Evolutionary conservation across 2,329 filamentous ascomycete species (phyloP).

Genomic region (Furcasterigmium furcatum): DNA sequence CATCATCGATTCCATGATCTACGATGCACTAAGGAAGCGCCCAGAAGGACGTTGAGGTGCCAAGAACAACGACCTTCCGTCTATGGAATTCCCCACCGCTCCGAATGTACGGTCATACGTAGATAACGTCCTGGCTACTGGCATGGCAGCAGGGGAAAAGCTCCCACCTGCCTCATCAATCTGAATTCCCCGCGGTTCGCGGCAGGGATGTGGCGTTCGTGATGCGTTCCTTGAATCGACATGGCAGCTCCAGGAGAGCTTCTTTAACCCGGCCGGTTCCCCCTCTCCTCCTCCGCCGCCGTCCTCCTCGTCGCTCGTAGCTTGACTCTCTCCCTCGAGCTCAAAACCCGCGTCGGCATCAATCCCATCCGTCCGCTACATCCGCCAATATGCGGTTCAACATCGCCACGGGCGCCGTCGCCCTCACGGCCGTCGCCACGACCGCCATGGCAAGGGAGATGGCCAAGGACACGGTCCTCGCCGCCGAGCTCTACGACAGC

Average conservation of each 20-base stretch:
- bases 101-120: neutral
- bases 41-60: too few relatives aligned
- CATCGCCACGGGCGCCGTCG: constrained; percentile 8
- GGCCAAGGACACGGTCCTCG: constrained; percentile 8
- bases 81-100: constrained; percentile 11
- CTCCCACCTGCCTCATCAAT: constrained; percentile 1
- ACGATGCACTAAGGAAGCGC: too few relatives aligned
- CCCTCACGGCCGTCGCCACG: constrained; percentile 7
- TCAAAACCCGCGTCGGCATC: neutral
- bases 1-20: too few relatives aligned
- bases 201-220: neutral
- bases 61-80: neutral
- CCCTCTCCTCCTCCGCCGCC: neutral
- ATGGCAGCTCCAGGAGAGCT: neutral
- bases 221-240: neutral
- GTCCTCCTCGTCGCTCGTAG: neutral
- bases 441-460: constrained; percentile 9
- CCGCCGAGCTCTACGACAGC: constrained; percentile 13
- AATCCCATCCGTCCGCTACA: neutral
- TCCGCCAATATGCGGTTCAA: constrained; percentile 10
- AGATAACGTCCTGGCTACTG: neutral
- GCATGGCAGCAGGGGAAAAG: neutral
- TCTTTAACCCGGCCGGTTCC: neutral
- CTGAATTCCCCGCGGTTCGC: neutral
- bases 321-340: neutral